Percentiles rank a stretch among this genome's conserved stretches.
Evolutionary conservation across 2,329 filamentous ascomycete genomes (phyloP).

Genomic region (Fusarium sp.): DNA sequence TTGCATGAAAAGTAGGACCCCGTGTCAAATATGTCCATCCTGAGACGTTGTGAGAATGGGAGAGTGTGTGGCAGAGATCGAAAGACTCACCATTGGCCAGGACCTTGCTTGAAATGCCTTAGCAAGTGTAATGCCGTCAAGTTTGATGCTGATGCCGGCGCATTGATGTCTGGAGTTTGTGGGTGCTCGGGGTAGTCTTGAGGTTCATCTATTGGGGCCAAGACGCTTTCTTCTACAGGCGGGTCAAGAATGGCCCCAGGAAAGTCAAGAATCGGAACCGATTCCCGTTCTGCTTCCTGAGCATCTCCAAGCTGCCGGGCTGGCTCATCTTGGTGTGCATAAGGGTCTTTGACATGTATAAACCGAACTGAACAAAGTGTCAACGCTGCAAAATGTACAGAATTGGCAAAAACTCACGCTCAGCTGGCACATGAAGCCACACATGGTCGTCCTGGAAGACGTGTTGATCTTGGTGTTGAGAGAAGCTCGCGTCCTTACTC

Average conservation of each 20-base stretch:
- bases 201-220: accelerated
- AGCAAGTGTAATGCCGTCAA: slow-evolving; percentile 24
- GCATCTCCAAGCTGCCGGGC: accelerated
- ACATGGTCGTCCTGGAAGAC: slow-evolving; percentile 27
- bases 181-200: background rate
- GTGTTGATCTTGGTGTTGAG: background rate
- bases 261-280: background rate
- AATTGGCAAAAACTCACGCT: slow-evolving; percentile 3
- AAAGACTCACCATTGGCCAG: slow-evolving; percentile 30
- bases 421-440: slow-evolving; percentile 28
- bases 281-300: background rate
- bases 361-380: slow-evolving; percentile 15
- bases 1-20: slow-evolving; percentile 40
- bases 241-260: background rate
- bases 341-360: slow-evolving; percentile 25
- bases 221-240: background rate
- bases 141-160: background rate
- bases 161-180: background rate
- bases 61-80: accelerated
- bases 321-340: background rate
- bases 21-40: slow-evolving; percentile 43
- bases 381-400: accelerated
- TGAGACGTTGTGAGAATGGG: background rate
- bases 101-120: slow-evolving; percentile 37
- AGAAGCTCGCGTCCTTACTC: background rate